Percentiles rank a stretch among this genome's conserved stretches.
Conservation (phyloP, 1,284 basidiomycete species). For the Irpex rosettiformis region DNA sequence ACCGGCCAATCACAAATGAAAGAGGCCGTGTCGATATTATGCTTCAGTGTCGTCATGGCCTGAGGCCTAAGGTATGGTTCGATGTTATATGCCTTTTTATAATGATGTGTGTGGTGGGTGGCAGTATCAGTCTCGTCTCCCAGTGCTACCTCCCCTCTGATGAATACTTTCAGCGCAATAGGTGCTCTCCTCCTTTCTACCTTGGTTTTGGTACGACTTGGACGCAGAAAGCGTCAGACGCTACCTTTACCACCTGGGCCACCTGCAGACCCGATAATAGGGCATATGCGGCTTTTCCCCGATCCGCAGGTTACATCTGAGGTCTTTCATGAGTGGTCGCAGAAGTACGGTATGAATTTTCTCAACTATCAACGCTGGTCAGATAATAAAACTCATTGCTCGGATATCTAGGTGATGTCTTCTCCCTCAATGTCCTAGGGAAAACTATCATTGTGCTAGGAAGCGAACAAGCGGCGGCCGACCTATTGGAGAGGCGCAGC, state of each 20-base stretch:
- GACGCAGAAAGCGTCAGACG: neutral
- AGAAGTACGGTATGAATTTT: constrained; percentile 1
- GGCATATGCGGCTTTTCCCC: neutral
- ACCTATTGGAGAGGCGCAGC: constrained; percentile 6
- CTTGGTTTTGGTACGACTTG: neutral
- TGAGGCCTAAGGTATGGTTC: neutral
- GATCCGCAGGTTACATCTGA: neutral
- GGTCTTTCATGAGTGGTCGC: neutral
- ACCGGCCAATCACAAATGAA: too few species aligned
- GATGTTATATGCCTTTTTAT: neutral
- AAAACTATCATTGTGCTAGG: constrained; percentile 4
- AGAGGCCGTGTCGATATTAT: too few species aligned
- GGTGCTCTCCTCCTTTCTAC: neutral
- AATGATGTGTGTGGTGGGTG: too few species aligned
- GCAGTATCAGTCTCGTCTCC: too few species aligned
- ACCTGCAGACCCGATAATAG: neutral
- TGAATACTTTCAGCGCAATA: neutral
- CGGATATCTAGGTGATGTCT: neutral
- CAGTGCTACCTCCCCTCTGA: neutral
- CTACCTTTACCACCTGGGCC: neutral
- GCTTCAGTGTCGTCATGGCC: too few species aligned
- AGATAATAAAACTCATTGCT: too few species aligned
- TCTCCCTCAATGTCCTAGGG: constrained; percentile 4
- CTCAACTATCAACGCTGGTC: neutral
- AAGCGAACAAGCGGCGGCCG: constrained; percentile 1